Conservation (phyloP, 176 grass and related monocot species). For the Calamus simplicifolius region DNA sequence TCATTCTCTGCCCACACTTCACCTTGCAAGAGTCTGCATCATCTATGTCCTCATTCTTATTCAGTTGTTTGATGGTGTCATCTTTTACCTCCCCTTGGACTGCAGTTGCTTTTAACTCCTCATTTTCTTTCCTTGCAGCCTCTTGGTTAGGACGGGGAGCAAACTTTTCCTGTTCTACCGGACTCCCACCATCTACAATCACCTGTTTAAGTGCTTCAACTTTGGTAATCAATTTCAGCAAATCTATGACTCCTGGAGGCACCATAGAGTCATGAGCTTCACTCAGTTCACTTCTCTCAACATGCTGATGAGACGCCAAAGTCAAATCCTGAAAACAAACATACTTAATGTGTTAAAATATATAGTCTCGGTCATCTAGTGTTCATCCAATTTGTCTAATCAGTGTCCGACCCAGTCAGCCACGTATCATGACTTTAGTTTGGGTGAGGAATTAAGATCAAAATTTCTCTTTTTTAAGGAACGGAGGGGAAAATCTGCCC, state of each 20-base stretch:
- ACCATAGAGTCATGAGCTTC: not conserved
- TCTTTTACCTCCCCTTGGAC: slow-evolving; percentile 14
- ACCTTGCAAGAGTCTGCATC: slow-evolving; percentile 29
- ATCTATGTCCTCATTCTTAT: not conserved
- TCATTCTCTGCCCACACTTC: not conserved
- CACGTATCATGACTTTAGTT: too few relatives aligned
- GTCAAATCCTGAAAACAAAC: slow-evolving; percentile 30
- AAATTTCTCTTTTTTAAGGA: too few relatives aligned
- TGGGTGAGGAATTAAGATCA: too few relatives aligned
- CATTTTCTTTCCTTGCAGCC: slow-evolving; percentile 24
- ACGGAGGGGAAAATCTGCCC: too few relatives aligned
- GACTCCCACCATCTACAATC: slow-evolving; percentile 25
- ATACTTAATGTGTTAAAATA: slow-evolving; percentile 1
- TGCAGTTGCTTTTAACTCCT: slow-evolving; percentile 30
- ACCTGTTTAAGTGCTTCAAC: slow-evolving; percentile 47
- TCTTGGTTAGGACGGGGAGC: slow-evolving; percentile 27
- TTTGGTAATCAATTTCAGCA: slow-evolving; percentile 49
- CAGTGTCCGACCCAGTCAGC: too few relatives aligned
- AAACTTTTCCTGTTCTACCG: slow-evolving; percentile 35
- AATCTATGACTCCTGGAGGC: slow-evolving; percentile 24
- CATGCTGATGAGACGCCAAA: slow-evolving; percentile 1
- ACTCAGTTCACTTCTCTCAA: not conserved
- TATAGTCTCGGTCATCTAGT: not conserved
- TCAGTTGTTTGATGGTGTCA: slow-evolving; percentile 26
- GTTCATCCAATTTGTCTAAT: too few relatives aligned